Conservation (phyloP, 345 rosid genomes). For the Pistacia integerrima region DNA sequence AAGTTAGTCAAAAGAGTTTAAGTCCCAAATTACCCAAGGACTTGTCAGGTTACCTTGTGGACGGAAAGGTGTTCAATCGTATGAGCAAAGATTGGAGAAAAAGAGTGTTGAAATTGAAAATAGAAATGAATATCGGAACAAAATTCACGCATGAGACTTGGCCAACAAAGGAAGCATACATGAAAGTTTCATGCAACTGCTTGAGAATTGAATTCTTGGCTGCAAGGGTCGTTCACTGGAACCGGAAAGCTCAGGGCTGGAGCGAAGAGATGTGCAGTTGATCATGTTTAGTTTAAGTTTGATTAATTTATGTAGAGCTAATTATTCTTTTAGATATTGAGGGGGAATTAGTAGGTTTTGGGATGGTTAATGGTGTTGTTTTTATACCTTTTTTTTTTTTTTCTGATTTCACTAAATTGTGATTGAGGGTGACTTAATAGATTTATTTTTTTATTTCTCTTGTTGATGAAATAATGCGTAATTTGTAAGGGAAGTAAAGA, state of each 20-base stretch:
- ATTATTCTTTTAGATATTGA: no score
- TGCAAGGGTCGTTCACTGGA: neutral
- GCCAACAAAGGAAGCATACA: slow-evolving; percentile 5
- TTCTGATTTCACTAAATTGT: no score
- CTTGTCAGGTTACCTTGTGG: neutral
- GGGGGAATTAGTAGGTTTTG: no score
- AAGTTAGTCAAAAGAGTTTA: neutral
- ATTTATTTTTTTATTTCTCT: no score
- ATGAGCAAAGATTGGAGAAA: slow-evolving; percentile 28
- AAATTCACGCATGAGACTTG: slow-evolving; percentile 10
- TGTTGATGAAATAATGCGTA: no score
- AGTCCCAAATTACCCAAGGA: neutral
- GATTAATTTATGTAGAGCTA: neutral
- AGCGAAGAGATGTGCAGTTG: slow-evolving; percentile 10
- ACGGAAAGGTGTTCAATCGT: slow-evolving; percentile 3
- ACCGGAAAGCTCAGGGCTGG: slow-evolving; percentile 18
- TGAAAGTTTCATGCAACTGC: slow-evolving; percentile 17
- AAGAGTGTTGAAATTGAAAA: slow-evolving; percentile 15
- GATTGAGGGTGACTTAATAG: no score
- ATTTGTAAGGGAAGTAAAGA: no score
- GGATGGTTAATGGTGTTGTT: no score
- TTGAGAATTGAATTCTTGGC: slow-evolving; percentile 3
- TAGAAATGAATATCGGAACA: neutral
- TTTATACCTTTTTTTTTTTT: no score
- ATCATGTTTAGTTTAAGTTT: no score